These are phyloP conservation scores for Phytophthora hibernalis DNA, from an alignment of 352 stramenopile genomes.

Conservation along the genomic window DNA sequence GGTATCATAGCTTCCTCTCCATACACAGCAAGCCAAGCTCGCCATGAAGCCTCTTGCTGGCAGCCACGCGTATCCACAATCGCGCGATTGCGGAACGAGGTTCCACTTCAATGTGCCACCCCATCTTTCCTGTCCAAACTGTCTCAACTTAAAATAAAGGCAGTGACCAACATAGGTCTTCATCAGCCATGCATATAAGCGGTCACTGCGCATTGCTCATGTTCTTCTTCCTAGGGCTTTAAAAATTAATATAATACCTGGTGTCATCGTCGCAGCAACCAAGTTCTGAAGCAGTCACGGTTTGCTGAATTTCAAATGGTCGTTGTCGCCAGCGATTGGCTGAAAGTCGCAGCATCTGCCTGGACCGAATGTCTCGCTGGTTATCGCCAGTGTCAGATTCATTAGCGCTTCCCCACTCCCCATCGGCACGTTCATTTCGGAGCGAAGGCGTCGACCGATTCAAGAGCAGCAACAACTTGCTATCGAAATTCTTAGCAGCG, in stretches of 20 bases:
- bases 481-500: too few species aligned
- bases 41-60: too few species aligned
- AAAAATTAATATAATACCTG: too few species aligned
- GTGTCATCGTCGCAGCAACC: background rate
- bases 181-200: background rate
- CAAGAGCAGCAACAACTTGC: too few species aligned
- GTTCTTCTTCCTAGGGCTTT: background rate
- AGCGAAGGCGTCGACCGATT: too few species aligned
- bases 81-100: background rate
- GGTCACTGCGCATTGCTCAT: background rate
- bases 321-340: background rate
- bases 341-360: background rate
- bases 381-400: too few species aligned
- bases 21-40: too few species aligned
- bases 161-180: background rate
- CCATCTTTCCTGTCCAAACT: background rate
- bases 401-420: too few species aligned
- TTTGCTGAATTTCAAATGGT: constrained; percentile 21
- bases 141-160: background rate
- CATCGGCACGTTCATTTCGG: too few species aligned
- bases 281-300: background rate
- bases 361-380: constrained; percentile 2
- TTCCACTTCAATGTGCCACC: background rate
- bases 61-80: constrained; percentile 12
- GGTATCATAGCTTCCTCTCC: too few species aligned